A percentile compares a stretch with the other conserved stretches of the same genome.
Conservation (phyloP, 805 yeast species). For the Suhomyces emberorum region DNA sequence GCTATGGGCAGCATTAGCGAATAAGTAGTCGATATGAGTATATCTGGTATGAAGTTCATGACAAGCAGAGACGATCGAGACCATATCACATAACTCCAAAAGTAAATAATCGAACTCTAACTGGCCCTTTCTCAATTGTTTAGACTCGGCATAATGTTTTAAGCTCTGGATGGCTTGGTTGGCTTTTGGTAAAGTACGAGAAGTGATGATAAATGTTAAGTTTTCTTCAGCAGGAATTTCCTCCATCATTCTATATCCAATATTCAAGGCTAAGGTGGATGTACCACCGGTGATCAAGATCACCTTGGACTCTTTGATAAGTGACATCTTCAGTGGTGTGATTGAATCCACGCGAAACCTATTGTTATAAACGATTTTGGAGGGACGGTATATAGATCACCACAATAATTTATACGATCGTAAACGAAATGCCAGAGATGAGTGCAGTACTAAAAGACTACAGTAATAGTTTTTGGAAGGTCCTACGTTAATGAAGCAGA, state of each 20-base stretch:
- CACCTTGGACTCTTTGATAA: constrained; percentile 23
- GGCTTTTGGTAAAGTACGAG: constrained; percentile 83
- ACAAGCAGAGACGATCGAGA: constrained; percentile 71
- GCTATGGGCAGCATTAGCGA: constrained; percentile 88
- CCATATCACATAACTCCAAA: constrained; percentile 89
- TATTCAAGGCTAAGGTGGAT: constrained; percentile 79
- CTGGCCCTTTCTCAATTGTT: constrained; percentile 44
- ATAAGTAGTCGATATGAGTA: constrained; percentile 68
- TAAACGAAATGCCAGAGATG: too few species aligned
- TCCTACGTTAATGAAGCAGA: too few species aligned
- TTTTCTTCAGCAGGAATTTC: constrained; percentile 50
- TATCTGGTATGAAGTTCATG: constrained; percentile 67
- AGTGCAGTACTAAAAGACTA: too few species aligned
- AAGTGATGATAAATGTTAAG: constrained; percentile 81
- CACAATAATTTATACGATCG: too few species aligned
- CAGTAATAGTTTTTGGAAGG: too few species aligned
- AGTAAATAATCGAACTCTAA: constrained; percentile 85
- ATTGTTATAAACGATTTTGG: too few species aligned
- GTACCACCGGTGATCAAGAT: constrained; percentile 43
- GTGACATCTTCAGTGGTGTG: too few species aligned
- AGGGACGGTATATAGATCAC: too few species aligned
- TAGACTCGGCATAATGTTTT: constrained; percentile 35
- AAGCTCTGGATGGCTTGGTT: constrained; percentile 59
- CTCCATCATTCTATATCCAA: constrained; percentile 75
- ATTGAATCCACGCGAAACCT: too few species aligned